Evolutionary conservation across 2,329 filamentous ascomycete species (phyloP).

Genomic region (Alternaria conjuncta): DNA sequence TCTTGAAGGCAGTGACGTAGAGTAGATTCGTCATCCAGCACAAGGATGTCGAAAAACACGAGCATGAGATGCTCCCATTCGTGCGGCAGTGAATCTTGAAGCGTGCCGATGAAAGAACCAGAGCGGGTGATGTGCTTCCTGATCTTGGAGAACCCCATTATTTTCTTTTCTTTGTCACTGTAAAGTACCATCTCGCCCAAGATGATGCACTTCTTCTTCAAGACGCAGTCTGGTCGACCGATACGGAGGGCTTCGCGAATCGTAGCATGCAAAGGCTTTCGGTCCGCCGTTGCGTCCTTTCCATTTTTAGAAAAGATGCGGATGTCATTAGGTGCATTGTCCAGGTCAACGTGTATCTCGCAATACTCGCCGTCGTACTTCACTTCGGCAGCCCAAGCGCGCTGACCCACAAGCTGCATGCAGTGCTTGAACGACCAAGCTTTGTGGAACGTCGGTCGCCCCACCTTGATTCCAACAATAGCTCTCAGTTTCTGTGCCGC

Average conservation of each 20-base stretch:
- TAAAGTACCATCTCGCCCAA: conserved; percentile 86
- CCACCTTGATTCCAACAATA: conserved; percentile 53
- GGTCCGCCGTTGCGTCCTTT: conserved; percentile 82
- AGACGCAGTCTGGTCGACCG: conserved; percentile 61
- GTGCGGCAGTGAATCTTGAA: conserved; percentile 69
- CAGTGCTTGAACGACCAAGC: conserved; percentile 72
- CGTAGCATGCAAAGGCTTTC: conserved; percentile 65
- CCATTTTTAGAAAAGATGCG: conserved; percentile 92
- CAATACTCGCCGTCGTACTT: conserved; percentile 90
- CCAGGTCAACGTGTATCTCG: conserved; percentile 80
- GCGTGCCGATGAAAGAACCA: conserved; percentile 71
- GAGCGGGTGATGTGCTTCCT: conserved; percentile 79
- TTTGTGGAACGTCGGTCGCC: conserved; percentile 55
- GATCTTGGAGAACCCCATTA: conserved; percentile 81
- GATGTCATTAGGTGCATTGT: conserved; percentile 62
- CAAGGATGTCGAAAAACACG: conserved; percentile 66
- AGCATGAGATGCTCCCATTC: conserved; percentile 65
- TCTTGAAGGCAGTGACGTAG: conserved; percentile 64
- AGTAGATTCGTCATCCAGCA: conserved; percentile 62
- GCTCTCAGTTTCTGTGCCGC: conserved; percentile 50
- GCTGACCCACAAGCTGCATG: conserved; percentile 65
- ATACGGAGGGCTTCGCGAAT: conserved; percentile 71
- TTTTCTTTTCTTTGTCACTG: conserved; percentile 67
- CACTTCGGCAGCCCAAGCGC: conserved; percentile 74
- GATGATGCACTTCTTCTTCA: conserved; percentile 74